phyloP scores from a whole-genome alignment of 1,284 basidiomycete genomes.

The Coniferiporia weirii region DNA sequence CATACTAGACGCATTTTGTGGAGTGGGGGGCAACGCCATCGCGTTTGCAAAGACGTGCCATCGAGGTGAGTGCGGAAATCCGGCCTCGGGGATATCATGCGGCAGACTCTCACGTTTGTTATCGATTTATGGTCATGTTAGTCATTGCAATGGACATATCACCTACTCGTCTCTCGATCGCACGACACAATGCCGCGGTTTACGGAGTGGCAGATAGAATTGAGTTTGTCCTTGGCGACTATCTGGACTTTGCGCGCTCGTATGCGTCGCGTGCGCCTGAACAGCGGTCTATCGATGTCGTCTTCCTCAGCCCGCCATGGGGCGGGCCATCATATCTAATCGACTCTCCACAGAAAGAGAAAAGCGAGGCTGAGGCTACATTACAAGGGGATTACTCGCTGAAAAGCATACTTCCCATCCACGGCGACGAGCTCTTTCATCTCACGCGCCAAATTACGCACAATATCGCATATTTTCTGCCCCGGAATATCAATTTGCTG shows the following conservation, averaged over 20 bases:
- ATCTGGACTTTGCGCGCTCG: slow-evolving; percentile 68
- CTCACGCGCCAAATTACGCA: slow-evolving; percentile 65
- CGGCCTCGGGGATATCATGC: neutral
- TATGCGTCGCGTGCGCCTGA: slow-evolving; percentile 34
- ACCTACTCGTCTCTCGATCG: slow-evolving; percentile 76
- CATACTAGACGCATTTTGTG: slow-evolving; percentile 92
- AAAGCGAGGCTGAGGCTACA: slow-evolving; percentile 15
- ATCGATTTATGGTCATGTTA: slow-evolving; percentile 28
- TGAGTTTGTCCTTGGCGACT: slow-evolving; percentile 90
- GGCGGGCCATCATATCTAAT: slow-evolving; percentile 75
- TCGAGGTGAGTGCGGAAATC: slow-evolving; percentile 50
- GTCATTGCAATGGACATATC: slow-evolving; percentile 94
- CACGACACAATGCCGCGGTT: slow-evolving; percentile 86
- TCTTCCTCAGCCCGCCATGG: slow-evolving; percentile 94
- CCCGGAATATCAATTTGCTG: slow-evolving; percentile 73
- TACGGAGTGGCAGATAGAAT: slow-evolving; percentile 94
- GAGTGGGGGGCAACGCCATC: slow-evolving; percentile 96
- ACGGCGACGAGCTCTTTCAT: slow-evolving; percentile 75
- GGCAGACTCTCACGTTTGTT: neutral
- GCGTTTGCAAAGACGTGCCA: slow-evolving; percentile 95
- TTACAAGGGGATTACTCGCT: slow-evolving; percentile 58
- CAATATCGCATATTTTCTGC: slow-evolving; percentile 88
- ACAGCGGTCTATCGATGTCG: slow-evolving; percentile 64
- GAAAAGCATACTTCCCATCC: slow-evolving; percentile 70
- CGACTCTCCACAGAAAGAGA: slow-evolving; percentile 25